Evolutionary conservation across 305 asterid genomes (phyloP).

Genomic region (Plantago lanceolata): DNA sequence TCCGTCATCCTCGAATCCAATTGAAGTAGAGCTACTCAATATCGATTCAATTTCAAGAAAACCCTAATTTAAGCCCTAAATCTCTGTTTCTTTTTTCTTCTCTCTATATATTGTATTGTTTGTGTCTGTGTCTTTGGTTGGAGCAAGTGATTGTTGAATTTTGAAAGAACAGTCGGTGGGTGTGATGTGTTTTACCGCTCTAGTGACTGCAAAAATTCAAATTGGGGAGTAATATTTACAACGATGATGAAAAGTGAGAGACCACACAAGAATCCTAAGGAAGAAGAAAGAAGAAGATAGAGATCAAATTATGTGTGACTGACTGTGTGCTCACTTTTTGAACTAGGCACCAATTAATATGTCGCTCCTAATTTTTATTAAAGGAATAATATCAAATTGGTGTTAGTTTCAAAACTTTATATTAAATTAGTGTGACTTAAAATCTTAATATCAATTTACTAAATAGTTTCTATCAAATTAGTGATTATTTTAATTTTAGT

Average conservation of each 20-base stretch:
- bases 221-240: constrained; percentile 23
- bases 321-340: no score
- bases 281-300: not conserved
- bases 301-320: not conserved
- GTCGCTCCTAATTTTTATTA: no score
- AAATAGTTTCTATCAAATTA: no score
- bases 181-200: no score
- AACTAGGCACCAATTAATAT: no score
- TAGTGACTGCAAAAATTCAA: constrained; percentile 19
- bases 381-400: no score
- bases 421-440: no score
- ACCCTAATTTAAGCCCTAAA: constrained; percentile 34
- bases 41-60: not conserved
- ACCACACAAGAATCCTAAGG: no score
- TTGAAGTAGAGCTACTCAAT: not conserved
- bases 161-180: constrained; percentile 13
- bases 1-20: constrained; percentile 41
- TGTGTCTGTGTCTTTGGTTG: not conserved
- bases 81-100: constrained; percentile 4
- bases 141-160: not conserved
- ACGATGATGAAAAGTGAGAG: constrained; percentile 19
- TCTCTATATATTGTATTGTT: constrained; percentile 39
- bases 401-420: no score
- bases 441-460: no score
- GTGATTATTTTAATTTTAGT: no score